Evolutionary conservation across 176 grass and related monocot species (phyloP), one percentile per base, ranked within the genome.

Genomic region (Bothriochloa decipiens): DNA sequence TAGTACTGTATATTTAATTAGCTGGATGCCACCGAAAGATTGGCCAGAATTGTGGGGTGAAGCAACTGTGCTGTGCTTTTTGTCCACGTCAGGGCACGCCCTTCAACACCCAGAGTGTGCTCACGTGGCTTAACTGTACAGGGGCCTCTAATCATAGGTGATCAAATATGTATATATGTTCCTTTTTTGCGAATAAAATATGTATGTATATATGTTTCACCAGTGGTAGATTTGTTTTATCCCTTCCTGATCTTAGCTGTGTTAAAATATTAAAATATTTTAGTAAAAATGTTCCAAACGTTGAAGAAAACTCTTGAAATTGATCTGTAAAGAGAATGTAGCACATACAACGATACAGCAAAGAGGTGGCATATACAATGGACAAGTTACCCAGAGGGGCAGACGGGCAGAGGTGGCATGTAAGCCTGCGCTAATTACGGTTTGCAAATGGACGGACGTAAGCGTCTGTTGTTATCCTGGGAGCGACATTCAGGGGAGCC

Each of bases 391-490:
- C 42, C 42, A 45, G 42, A 47, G 45, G 45, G 15, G n/a, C 2
- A 60, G 55, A 22, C 10, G 55, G 20, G 22, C 55, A 22, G 28
- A 29, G 60, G 76, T 28, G 39, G 39, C 69, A 70, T 57, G 70
- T 58, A 78, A 57, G 27, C 81, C 32, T 47, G 58, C 68, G 27
- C 61, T 79, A 58, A 46, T 84, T 58, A 84, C 69, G 58, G 75
- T 26, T 79, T 80, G 58, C 74, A 65, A 75, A 35, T 92, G 90
- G 87, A 35, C 91, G 90, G 87, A 84, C 47, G 62, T 32, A 41
- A 47, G 55, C 62, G 29, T 13, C 20, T 81, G 77, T 84, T 69
- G 10, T 79, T 81, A 75, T 75, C 76, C 76, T 22, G 22, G 6
- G 62, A 74, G 76, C 67, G 47, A 85, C 70, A 76, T 85, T 62